A percentile compares a stretch with the other conserved stretches of the same genome.
Evolutionary conservation across 192 early-diverging fungal genomes (phyloP).

Genomic region (Gamsiella multidivaricata): DNA sequence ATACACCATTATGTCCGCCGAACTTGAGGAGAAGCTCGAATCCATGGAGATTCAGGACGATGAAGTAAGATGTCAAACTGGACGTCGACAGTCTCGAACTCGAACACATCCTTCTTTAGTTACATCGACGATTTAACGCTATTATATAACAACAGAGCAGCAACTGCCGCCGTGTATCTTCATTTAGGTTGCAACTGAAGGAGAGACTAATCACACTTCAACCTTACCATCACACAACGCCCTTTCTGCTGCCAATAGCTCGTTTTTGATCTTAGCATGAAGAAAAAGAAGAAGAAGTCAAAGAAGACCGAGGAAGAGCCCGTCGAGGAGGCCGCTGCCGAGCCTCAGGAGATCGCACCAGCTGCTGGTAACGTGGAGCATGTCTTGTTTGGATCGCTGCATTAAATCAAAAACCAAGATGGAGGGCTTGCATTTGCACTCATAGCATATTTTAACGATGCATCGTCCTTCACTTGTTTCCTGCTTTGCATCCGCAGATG

Average conservation of each 20-base stretch:
- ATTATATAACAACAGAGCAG: too few relatives aligned
- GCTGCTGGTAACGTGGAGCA: slow-evolving; percentile 60
- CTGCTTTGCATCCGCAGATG: background rate
- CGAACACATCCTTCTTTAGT: background rate
- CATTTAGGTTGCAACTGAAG: too few relatives aligned
- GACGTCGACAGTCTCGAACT: background rate
- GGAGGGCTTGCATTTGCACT: too few relatives aligned
- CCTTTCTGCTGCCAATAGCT: slow-evolving; percentile 46
- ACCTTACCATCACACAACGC: too few relatives aligned
- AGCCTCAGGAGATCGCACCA: slow-evolving; percentile 10
- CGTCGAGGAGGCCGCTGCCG: slow-evolving; percentile 30
- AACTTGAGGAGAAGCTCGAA: slow-evolving; percentile 47
- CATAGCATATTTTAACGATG: background rate
- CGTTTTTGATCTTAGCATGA: slow-evolving; percentile 62
- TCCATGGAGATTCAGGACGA: slow-evolving; percentile 50
- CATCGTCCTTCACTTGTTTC: slow-evolving; percentile 25
- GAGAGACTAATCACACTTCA: too few relatives aligned
- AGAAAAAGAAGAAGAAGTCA: slow-evolving; percentile 29
- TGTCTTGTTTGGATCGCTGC: background rate
- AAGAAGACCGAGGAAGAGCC: slow-evolving; percentile 20
- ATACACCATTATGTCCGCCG: slow-evolving; percentile 39
- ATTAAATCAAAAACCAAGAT: slow-evolving; percentile 54
- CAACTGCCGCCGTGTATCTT: too few relatives aligned
- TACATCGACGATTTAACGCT: too few relatives aligned
- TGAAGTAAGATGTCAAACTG: slow-evolving; percentile 32